phyloP scores from a whole-genome alignment of 306 rosid species.

The Sechiopsis laciniata region DNA sequence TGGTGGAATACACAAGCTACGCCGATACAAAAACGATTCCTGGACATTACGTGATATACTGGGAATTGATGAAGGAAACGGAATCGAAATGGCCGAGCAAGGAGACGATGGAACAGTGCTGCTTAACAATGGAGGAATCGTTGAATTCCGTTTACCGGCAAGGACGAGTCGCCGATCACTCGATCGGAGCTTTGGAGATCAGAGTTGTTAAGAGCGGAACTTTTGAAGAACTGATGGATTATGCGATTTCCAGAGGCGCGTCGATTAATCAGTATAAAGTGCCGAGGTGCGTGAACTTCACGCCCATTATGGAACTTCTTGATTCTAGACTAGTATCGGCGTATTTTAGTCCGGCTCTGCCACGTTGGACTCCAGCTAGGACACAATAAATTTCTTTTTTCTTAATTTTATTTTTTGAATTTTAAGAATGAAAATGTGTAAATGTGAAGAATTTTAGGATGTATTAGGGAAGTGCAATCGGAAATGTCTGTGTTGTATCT shows the following conservation, averaged over 20 bases:
- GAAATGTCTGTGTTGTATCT: background rate
- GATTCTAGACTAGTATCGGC: constrained; percentile 46
- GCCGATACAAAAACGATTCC: constrained; percentile 50
- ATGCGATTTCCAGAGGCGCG: constrained; percentile 57
- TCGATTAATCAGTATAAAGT: constrained; percentile 57
- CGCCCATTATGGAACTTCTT: constrained; percentile 50
- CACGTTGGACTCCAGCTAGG: constrained; percentile 45
- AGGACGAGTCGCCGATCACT: constrained; percentile 45
- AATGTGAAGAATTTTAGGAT: background rate
- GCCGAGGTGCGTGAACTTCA: constrained; percentile 56
- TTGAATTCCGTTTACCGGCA: constrained; percentile 51
- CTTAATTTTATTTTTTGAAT: background rate
- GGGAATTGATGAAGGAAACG: constrained; percentile 44
- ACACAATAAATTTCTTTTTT: constrained; percentile 8
- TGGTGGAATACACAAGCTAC: constrained; percentile 55
- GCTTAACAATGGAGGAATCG: constrained; percentile 50
- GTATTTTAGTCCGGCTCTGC: constrained; percentile 45
- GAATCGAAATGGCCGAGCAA: constrained; percentile 23
- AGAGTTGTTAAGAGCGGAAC: constrained; percentile 45
- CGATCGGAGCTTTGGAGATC: constrained; percentile 49
- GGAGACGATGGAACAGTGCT: constrained; percentile 32
- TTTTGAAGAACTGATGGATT: constrained; percentile 56
- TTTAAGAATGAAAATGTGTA: constrained; percentile 7
- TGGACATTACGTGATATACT: constrained; percentile 54
- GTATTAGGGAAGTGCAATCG: background rate